Base-by-base conservation (phyloP, 139 green algal genomes). In the Cymbomonas tetramitiformis region DNA sequence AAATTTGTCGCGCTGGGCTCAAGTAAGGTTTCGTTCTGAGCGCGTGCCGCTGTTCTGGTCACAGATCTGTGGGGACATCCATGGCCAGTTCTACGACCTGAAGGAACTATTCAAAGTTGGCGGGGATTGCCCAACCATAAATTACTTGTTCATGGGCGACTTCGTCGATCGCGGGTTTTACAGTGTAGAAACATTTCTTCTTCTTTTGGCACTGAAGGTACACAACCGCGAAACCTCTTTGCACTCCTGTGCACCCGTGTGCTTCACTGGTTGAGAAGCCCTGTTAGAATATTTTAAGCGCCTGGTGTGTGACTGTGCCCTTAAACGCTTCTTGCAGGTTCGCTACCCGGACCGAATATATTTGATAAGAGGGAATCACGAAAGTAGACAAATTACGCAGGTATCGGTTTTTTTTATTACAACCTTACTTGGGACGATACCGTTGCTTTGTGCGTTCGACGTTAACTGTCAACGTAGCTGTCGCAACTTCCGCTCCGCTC, bases 151-250 rank as follows among this genome's bases (percentile, higher is more conserved):
- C 73, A 93, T 98, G 85, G 91, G 91, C 0, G 91, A 98, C 67
- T 98, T 98, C 76, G 91, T 98, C 6, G 91, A 98, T 66, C 74
- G 91, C 12, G 91, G 91, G 33, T 97, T 98, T 62, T 97, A 97
- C 77, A 86, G 68, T 28, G 91, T 97, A 19, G 91, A 98, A 53
- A 97, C 91, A 0, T 98, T 98, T 51, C 72, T 97, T 31, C 76
- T 99, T 36, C 69, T 98, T 30, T 70, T 99, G n/a, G 85, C 89
- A 1, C 71, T 99, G 19, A 99, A 99, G 80, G 89, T 96, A 38
- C 1, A 70, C 39, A 15, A 9, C 41, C 6, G 6, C n/a, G n/a
- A n/a, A n/a, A 9, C 8, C 7, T 50, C 7, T 6, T 21, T 21
- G 26, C 36, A 43, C 36, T 15, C 36, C 12, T 12, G 36, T 12